Evolutionary conservation across 2,329 filamentous ascomycete species (phyloP).

Genomic region (Gnomoniopsis sp.): DNA sequence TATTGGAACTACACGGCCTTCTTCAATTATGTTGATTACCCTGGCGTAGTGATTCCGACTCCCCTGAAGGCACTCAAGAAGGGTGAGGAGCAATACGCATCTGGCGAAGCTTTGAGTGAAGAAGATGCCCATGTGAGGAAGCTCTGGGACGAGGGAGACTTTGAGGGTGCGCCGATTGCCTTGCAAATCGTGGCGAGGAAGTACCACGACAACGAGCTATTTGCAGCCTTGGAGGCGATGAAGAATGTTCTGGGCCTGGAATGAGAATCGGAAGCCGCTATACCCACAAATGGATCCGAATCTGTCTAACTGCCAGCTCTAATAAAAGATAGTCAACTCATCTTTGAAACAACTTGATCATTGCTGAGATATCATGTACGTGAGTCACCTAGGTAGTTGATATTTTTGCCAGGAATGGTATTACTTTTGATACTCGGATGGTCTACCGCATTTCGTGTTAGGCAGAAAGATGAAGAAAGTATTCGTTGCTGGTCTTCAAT

Average conservation of each 20-base stretch:
- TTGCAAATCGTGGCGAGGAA: conserved; percentile 33
- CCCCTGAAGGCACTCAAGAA: conserved; percentile 27
- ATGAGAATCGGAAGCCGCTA: background rate
- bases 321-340: too few species aligned
- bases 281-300: background rate
- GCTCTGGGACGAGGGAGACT: conserved; percentile 30
- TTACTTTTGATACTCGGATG: too few species aligned
- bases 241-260: conserved; percentile 18
- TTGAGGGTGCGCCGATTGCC: conserved; percentile 30
- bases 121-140: conserved; percentile 28
- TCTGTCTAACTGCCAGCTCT: too few species aligned
- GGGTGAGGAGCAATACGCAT: conserved; percentile 25
- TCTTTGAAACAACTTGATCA: too few species aligned
- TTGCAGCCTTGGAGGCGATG: conserved; percentile 26
- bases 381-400: too few species aligned
- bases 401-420: too few species aligned
- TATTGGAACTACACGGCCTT: conserved; percentile 37
- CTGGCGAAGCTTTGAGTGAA: conserved; percentile 26
- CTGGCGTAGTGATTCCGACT: conserved; percentile 32
- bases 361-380: too few species aligned
- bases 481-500: too few species aligned
- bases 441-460: too few species aligned
- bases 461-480: too few species aligned
- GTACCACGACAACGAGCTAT: conserved; percentile 33
- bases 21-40: conserved; percentile 36